Base-by-base conservation (phyloP, 805 yeast species). In the Blastobotrys peoriensis region DNA sequence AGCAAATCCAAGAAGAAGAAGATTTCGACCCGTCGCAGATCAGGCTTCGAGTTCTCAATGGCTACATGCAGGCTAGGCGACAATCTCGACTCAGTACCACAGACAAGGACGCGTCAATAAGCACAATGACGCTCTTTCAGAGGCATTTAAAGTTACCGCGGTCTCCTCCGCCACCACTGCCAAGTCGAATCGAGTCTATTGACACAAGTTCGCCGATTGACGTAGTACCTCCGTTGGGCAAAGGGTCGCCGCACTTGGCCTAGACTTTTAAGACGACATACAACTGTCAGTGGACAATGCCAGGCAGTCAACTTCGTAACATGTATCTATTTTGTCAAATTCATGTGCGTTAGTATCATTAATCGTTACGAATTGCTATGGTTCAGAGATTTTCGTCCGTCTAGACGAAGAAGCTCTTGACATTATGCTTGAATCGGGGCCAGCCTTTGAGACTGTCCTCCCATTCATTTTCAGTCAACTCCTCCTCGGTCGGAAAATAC, bases 401-500 rank as follows among this genome's bases (percentile, higher is more conserved):
- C 40, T 40, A 49, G 10, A 42, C 43, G 23, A 50, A 44, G 23
- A 41, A 44, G 15, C 49, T 35, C 21, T 33, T 27, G n/a, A 37
- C 10, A 8, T 15, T 15, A 19, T 40, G 15, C 33, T 19, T 28
- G 17, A 10, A 18, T 21, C 47, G 44, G n/a, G 30, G 33, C 51
- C 51, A 50, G 17, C 51, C 50, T 21, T 30, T 41, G 6, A 49
- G 37, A 39, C 55, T 54, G 27, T 66, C 69, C 15, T 65, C 62
- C 38, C 62, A 57, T 41, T 64, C 71, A 45, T 66, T 68, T 34
- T 65, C 63, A 10, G 52, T 61, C n/a, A 54, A 40, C 45, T 78
- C 82, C 47, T 75, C 79, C 38, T 66, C 69, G 9, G 74, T 68
- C 47, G 73, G 75, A 30, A 65, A 51, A 56, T 78, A 79, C 56